Base-by-base conservation (phyloP, 306 rosid species). In the Luffa acutangula region DNA sequence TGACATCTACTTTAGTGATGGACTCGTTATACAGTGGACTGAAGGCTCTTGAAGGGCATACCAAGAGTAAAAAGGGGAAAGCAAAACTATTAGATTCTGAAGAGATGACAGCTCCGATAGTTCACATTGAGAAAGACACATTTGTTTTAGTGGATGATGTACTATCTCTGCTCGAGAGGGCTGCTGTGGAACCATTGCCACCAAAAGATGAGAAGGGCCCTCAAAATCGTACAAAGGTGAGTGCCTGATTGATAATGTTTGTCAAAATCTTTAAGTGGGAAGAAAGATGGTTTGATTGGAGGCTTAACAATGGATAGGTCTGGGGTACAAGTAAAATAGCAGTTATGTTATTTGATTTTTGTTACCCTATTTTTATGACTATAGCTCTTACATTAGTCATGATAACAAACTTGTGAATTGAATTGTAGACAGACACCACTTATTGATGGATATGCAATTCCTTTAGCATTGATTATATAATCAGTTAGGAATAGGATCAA, bases 121-220 rank as follows among this genome's bases (percentile, higher is more conserved):
- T 96, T 86, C 86, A 83, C 70, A 87, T 90, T 0, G 99, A 96
- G 87, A 96, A 96, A 79, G 98, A 91, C 64, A 87, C 83, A 83
- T 93, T 96, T 88, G 92, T 93, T 73, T 84, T 96, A 83, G 97
- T 88, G 85, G 99, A 96, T 85, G 99, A 96, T 86, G 94, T 96
- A 57, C 78, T 96, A 42, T 77, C 81, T 53, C 86, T 96, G 57
- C 96, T 96, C 82, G 98, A 93, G 90, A 93, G 98, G 88, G 98
- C 97, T 83, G 91, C 99, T 48, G 36, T 90, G 86, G 99, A 96
- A 84, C 98, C 97, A 37, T 91, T 96, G 76, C 98, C 99, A 85
- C 97, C 99, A 11, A 96, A 96, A 87, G 99, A 96, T 77, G 99
- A 96, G 88, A 96, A 96, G 91, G 97, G 97, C 88, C 99, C 99